These are phyloP conservation scores for Cladophialophora yegresii DNA, from an alignment of 2,329 filamentous ascomycete genomes.

Conservation along the genomic window DNA sequence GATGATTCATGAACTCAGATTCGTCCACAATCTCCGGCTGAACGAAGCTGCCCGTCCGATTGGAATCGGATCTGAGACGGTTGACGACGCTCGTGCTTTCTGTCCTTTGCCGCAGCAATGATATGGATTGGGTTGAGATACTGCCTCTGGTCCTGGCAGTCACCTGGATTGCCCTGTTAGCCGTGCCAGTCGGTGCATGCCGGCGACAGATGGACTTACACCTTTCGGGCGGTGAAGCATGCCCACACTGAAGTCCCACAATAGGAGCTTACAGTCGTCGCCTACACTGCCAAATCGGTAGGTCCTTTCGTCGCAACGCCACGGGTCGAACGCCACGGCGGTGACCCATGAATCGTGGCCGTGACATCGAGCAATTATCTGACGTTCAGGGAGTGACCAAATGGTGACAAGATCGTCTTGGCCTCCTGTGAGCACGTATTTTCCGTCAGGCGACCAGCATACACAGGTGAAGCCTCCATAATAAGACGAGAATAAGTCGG, in stretches of 20 bases:
- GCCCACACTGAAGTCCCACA: constrained; percentile 97
- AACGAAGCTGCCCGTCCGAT: constrained; percentile 44
- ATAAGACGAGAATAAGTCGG: constrained; percentile 85
- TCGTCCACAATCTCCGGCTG: constrained; percentile 51
- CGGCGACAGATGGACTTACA: constrained; percentile 54
- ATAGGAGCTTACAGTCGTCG: constrained; percentile 82
- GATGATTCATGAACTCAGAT: constrained; percentile 67
- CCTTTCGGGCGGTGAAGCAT: constrained; percentile 92
- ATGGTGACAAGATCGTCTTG: constrained; percentile 96
- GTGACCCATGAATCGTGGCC: constrained; percentile 97
- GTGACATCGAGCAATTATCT: constrained; percentile 86
- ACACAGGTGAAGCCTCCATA: constrained; percentile 92
- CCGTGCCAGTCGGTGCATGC: not conserved
- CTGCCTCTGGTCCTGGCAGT: constrained; percentile 48
- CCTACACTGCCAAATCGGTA: constrained; percentile 96
- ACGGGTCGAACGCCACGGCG: constrained; percentile 90
- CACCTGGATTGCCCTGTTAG: constrained; percentile 29
- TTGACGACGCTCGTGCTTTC: constrained; percentile 59
- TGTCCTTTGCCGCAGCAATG: constrained; percentile 62
- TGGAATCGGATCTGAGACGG: constrained; percentile 71
- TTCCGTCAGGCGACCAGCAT: constrained; percentile 95
- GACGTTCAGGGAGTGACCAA: constrained; percentile 82
- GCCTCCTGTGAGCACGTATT: constrained; percentile 91
- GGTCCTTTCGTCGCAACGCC: constrained; percentile 92
- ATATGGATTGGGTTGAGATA: constrained; percentile 47